A percentile compares a stretch with the other conserved stretches of the same genome.
These are phyloP conservation scores for Leptoxyphium fumago DNA, from an alignment of 2,329 filamentous ascomycete species.

Conservation along the genomic window DNA sequence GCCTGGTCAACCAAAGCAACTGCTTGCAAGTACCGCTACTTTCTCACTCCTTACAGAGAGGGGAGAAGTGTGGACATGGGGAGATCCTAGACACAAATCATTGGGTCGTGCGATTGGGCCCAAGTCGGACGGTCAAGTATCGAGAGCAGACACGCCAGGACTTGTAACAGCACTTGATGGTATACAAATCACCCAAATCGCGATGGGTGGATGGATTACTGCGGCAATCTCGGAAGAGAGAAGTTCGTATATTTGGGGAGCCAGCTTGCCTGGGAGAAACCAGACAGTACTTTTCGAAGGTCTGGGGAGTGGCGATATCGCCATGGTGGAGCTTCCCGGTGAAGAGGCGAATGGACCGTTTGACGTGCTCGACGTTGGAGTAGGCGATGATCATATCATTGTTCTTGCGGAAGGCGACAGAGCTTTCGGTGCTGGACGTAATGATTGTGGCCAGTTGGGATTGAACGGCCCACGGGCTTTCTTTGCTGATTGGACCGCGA, in stretches of 20 bases:
- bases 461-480: conserved; percentile 7
- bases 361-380: conserved; percentile 40
- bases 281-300: conserved; percentile 10
- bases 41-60: conserved; percentile 24
- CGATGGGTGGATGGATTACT: conserved; percentile 39
- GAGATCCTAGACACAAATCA: conserved; percentile 45
- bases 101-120: conserved; percentile 37
- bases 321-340: conserved; percentile 19
- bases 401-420: conserved; percentile 35
- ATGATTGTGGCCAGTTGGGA: conserved; percentile 46
- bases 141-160: conserved; percentile 33
- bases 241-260: conserved; percentile 49
- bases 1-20: conserved; percentile 14
- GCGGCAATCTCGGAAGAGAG: conserved; percentile 44
- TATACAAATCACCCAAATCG: conserved; percentile 40
- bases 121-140: conserved; percentile 11
- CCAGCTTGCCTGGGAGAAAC: conserved; percentile 2
- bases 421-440: conserved; percentile 43
- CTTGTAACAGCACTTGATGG: conserved; percentile 36
- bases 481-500: conserved; percentile 13
- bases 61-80: conserved; percentile 31
- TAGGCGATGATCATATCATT: conserved; percentile 46
- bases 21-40: conserved; percentile 22
- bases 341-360: conserved; percentile 24
- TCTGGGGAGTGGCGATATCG: conserved; percentile 12